Evolutionary conservation across 2,329 filamentous ascomycete species (phyloP).

Genomic region (Trichoderma citrinoviride): DNA sequence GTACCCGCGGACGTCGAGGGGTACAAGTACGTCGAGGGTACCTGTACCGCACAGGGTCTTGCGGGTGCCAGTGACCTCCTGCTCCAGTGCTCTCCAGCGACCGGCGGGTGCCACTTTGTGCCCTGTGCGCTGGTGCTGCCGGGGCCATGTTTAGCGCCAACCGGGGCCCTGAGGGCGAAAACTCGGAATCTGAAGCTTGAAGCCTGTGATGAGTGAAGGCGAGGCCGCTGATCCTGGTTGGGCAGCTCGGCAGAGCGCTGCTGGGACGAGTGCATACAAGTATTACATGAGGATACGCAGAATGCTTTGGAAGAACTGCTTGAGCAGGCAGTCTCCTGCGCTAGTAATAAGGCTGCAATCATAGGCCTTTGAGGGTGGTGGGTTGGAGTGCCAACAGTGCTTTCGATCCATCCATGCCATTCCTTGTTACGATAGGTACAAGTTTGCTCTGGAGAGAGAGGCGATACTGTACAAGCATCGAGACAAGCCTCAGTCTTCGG

Average conservation of each 20-base stretch:
- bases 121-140: constrained; percentile 15
- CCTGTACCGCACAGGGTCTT: too few relatives aligned
- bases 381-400: too few relatives aligned
- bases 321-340: background rate
- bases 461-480: too few relatives aligned
- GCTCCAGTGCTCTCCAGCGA: background rate
- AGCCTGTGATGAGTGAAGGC: too few relatives aligned
- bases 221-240: constrained; percentile 8
- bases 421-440: too few relatives aligned
- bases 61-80: background rate
- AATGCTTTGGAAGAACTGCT: background rate
- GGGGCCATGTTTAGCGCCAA: constrained; percentile 15
- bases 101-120: background rate
- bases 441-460: background rate
- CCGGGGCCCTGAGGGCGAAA: constrained; percentile 1
- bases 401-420: too few relatives aligned
- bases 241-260: constrained; percentile 14
- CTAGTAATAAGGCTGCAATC: too few relatives aligned
- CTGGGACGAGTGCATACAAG: background rate
- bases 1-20: too few relatives aligned
- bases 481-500: too few relatives aligned
- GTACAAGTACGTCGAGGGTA: too few relatives aligned
- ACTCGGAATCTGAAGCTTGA: constrained; percentile 1
- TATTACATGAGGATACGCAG: background rate
- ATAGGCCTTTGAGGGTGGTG: too few relatives aligned